phyloP scores from a whole-genome alignment of 108 stramenopile genomes.

The Nitzschia sp. region DNA sequence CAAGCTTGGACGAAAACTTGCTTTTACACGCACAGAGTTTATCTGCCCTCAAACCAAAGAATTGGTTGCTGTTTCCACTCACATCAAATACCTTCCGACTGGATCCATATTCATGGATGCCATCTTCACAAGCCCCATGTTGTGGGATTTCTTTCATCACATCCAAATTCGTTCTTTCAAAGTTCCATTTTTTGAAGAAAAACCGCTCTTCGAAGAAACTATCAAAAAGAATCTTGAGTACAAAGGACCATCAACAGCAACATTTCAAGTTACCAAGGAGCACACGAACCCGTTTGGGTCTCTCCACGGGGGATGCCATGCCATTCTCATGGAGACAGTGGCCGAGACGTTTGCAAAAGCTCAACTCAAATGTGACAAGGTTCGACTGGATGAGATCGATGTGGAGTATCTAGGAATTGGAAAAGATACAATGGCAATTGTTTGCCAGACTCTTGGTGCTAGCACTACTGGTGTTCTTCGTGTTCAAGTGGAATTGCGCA shows the following conservation, averaged over 20 bases:
- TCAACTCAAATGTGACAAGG: not conserved
- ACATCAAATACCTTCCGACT: slow-evolving; percentile 34
- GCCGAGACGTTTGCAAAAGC: slow-evolving; percentile 2
- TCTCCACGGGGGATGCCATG: slow-evolving; percentile 28
- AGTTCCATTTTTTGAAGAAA: slow-evolving; percentile 5
- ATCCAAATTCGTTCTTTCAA: not conserved
- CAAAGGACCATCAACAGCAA: not conserved
- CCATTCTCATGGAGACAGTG: slow-evolving; percentile 26
- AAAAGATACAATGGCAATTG: not conserved
- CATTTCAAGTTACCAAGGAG: slow-evolving; percentile 12
- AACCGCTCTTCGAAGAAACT: not conserved
- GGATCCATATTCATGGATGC: slow-evolving; percentile 9
- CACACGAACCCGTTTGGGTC: slow-evolving; percentile 31
- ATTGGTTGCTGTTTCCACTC: slow-evolving; percentile 18
- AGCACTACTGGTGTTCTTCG: not conserved
- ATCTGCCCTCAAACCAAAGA: slow-evolving; percentile 2
- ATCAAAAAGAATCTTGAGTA: not conserved
- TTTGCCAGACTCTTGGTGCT: slow-evolving; percentile 2
- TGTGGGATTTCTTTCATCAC: not conserved
- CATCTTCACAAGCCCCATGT: slow-evolving; percentile 3
- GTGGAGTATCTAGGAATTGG: slow-evolving; percentile 13
- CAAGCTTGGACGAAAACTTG: slow-evolving; percentile 20
- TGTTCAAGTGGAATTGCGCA: not conserved
- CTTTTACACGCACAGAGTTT: slow-evolving; percentile 25
- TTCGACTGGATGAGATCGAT: slow-evolving; percentile 7